Evolutionary conservation across 768 basidiomycete genomes (phyloP).

Genomic region (Mycena belliarum): DNA sequence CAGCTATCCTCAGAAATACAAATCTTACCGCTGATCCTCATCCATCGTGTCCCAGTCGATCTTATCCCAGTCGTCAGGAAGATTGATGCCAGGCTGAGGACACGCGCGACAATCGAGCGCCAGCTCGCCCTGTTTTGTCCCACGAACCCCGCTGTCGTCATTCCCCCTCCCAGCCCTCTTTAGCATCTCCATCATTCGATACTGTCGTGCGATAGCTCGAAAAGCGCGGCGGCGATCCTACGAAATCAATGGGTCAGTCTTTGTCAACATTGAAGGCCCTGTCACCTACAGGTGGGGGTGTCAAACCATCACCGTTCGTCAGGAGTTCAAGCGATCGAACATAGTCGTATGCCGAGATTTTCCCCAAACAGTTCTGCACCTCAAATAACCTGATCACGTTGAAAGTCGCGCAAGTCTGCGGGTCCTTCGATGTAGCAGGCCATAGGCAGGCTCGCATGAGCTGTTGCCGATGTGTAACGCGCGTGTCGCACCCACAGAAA

Average conservation of each 20-base stretch:
- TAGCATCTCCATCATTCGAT: neutral
- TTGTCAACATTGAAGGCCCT: neutral
- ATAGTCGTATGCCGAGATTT: neutral
- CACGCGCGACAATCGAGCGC: slow-evolving; percentile 7
- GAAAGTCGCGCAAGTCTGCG: neutral
- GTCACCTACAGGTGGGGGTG: neutral
- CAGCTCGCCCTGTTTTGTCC: slow-evolving; percentile 1
- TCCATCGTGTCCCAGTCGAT: neutral
- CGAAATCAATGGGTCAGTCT: too few relatives aligned
- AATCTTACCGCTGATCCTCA: neutral
- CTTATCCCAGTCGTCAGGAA: neutral
- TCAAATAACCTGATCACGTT: neutral
- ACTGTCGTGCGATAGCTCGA: neutral
- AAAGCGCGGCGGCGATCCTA: slow-evolving; percentile 5
- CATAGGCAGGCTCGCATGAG: neutral
- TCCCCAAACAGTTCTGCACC: neutral
- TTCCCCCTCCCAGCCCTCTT: slow-evolving; percentile 4
- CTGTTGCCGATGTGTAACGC: neutral
- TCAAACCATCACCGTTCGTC: neutral
- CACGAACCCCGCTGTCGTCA: neutral
- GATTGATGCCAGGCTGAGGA: slow-evolving; percentile 1
- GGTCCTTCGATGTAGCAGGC: neutral
- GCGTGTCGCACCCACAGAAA: neutral
- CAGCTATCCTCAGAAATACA: neutral
- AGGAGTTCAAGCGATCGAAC: neutral